Base-by-base conservation (phyloP, 495 filamentous ascomycete species). In the Penicillium pancosmium region DNA sequence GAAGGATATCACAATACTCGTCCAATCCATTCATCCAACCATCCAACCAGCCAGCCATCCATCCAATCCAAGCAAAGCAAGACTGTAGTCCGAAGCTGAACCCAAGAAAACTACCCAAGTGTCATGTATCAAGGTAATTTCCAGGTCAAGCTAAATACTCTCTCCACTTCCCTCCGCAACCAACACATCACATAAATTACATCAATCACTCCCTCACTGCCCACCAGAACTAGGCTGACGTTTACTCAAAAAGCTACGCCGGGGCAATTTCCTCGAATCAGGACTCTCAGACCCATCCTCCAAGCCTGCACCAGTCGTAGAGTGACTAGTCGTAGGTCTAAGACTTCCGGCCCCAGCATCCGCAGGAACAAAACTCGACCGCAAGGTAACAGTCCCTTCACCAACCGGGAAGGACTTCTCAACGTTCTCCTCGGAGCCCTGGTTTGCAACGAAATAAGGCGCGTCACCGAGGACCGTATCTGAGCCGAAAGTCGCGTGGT, bases 401-500 rank as follows among this genome's bases (percentile, higher is more conserved):
- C 92, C 92, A 52, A 89, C 84, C 16, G 71, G 77, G 33, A 98
- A 74, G 13, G 80, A 64, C 80, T 93, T 96, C 62, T 96, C 91
- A 40, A 83, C 80, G 18, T 86, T 86, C 2, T 78, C 75, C 21
- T 71, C 65, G 1, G 78, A 76, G 15, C 87, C 86, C 55, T 88
- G 87, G 66, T 98, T 93, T 55, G 90, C 90, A 13, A 98, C 87
- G 67, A 95, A 93, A 78, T 96, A 96, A n/a, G 88, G 61, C 0
- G 80, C 82, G 63, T 98, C 92, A 44, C 94, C 94, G 10, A 98
- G 79, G 31, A 85, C 80, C 46, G 88, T 85, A 65, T 96, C 93
- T 40, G 82, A 87, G 40, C 90, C 86, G 65, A 97, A 91, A 4
- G 88, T 89, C 60, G 88, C 83, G 68, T 96, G 90, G 65, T 90